A percentile compares a stretch with the other conserved stretches of the same genome.
phyloP scores from a whole-genome alignment of 306 rosid species.

The Acmispon strigosus region DNA sequence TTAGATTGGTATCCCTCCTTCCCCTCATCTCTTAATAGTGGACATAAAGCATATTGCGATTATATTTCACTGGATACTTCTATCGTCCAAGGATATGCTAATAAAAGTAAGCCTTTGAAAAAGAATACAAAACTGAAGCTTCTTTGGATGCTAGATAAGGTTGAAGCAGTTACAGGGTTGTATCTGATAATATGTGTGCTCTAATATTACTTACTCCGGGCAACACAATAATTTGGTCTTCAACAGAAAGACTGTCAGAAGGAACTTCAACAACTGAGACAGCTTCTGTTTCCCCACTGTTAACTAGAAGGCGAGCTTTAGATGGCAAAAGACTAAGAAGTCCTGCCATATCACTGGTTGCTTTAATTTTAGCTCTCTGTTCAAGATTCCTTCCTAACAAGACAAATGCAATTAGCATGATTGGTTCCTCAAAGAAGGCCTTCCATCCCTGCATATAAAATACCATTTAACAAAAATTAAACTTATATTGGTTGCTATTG shows the following conservation, averaged over 20 bases:
- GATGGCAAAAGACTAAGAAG: constrained; percentile 84
- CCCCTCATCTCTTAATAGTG: background rate
- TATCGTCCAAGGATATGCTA: background rate
- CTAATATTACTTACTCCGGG: constrained; percentile 73
- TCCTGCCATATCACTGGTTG: constrained; percentile 97
- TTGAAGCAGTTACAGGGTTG: constrained; percentile 6
- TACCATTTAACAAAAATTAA: constrained; percentile 11
- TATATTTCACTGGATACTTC: background rate
- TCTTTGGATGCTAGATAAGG: background rate
- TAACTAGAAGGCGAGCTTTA: constrained; percentile 87
- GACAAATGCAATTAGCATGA: constrained; percentile 95
- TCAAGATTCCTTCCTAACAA: constrained; percentile 95
- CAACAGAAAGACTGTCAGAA: constrained; percentile 74
- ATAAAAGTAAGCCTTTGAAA: background rate
- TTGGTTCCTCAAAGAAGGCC: constrained; percentile 97
- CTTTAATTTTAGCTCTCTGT: constrained; percentile 95
- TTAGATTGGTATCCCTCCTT: background rate
- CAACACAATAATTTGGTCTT: constrained; percentile 75
- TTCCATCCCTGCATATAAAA: constrained; percentile 85
- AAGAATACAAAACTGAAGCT: background rate
- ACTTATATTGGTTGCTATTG: background rate
- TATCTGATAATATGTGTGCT: constrained; percentile 8
- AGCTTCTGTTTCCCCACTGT: constrained; percentile 35
- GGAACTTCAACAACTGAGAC: constrained; percentile 81
- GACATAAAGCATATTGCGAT: background rate